Evolutionary conservation across 805 yeast genomes (phyloP).

Genomic region (Metschnikowia colocasiae): DNA sequence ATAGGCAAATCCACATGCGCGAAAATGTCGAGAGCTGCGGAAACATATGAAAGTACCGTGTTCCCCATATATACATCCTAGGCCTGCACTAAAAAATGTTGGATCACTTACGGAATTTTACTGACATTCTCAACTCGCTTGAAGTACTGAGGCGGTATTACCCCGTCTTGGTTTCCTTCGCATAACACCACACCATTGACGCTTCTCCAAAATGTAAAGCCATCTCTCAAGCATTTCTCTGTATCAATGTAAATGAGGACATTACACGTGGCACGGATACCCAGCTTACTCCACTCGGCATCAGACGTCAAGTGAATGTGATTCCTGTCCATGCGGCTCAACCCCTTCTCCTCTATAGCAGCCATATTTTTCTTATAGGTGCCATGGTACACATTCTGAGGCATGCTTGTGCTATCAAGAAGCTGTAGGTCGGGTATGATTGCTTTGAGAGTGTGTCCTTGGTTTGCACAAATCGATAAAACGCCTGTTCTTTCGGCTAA

Average conservation of each 20-base stretch:
- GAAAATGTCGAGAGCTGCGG: conserved; percentile 2
- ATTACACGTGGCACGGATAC: conserved; percentile 59
- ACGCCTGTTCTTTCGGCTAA: conserved; percentile 32
- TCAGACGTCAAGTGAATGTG: conserved; percentile 81
- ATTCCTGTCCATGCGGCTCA: conserved; percentile 67
- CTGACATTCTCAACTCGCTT: conserved; percentile 19
- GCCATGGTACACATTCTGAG: conserved; percentile 69
- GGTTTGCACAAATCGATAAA: conserved; percentile 71
- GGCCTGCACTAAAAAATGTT: background rate
- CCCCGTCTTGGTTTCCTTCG: conserved; percentile 56
- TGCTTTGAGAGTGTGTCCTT: conserved; percentile 74
- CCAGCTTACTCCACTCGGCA: conserved; percentile 55
- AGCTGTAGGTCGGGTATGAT: conserved; percentile 43
- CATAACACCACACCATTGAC: conserved; percentile 73
- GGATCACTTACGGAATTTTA: background rate
- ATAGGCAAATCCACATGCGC: conserved; percentile 4
- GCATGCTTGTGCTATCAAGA: conserved; percentile 44
- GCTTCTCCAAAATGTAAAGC: conserved; percentile 55
- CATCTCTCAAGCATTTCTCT: conserved; percentile 39
- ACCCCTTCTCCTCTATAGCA: conserved; percentile 52
- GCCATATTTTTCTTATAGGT: conserved; percentile 52
- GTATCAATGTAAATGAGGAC: conserved; percentile 64
- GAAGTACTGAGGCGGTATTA: conserved; percentile 45
- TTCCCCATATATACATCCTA: conserved; percentile 1
- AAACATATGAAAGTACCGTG: conserved; percentile 1